Conservation (phyloP, 1,284 basidiomycete genomes). For the Boletus mariae region DNA sequence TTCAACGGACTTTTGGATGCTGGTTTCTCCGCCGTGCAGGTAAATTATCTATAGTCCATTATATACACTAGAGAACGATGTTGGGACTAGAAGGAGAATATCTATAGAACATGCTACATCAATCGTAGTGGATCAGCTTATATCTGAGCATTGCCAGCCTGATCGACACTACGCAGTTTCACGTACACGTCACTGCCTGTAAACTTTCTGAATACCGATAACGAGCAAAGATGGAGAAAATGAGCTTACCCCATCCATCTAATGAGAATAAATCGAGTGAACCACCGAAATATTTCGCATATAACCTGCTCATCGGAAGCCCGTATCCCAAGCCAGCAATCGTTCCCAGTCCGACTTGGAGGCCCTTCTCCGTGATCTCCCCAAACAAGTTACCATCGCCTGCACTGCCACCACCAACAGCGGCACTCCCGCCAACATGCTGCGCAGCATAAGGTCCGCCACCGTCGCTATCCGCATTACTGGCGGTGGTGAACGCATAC, state of each 20-base stretch:
- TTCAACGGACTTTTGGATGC: not conserved
- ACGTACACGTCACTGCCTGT: slow-evolving; percentile 74
- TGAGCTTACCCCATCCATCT: slow-evolving; percentile 71
- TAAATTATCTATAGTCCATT: slow-evolving; percentile 6
- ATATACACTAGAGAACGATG: slow-evolving; percentile 1
- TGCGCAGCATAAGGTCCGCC: slow-evolving; percentile 73
- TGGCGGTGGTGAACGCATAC: slow-evolving; percentile 83
- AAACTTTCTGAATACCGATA: slow-evolving; percentile 2
- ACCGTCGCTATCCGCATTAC: slow-evolving; percentile 40
- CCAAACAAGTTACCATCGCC: slow-evolving; percentile 61
- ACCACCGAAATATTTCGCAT: slow-evolving; percentile 79
- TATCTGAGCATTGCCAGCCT: slow-evolving; percentile 53
- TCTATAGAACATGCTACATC: not conserved
- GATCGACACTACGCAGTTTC: slow-evolving; percentile 68
- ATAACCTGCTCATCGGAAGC: slow-evolving; percentile 80
- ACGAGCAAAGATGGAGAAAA: not conserved
- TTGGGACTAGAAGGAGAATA: not conserved
- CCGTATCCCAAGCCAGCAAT: slow-evolving; percentile 77
- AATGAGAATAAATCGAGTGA: slow-evolving; percentile 73
- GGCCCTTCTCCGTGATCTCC: slow-evolving; percentile 70
- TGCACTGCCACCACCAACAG: slow-evolving; percentile 46
- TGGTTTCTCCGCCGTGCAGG: not conserved
- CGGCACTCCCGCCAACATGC: slow-evolving; percentile 65
- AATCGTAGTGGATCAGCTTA: slow-evolving; percentile 5
- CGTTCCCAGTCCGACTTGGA: slow-evolving; percentile 68